phyloP scores from a whole-genome alignment of 306 rosid genomes.

The Biancaea sappan region DNA sequence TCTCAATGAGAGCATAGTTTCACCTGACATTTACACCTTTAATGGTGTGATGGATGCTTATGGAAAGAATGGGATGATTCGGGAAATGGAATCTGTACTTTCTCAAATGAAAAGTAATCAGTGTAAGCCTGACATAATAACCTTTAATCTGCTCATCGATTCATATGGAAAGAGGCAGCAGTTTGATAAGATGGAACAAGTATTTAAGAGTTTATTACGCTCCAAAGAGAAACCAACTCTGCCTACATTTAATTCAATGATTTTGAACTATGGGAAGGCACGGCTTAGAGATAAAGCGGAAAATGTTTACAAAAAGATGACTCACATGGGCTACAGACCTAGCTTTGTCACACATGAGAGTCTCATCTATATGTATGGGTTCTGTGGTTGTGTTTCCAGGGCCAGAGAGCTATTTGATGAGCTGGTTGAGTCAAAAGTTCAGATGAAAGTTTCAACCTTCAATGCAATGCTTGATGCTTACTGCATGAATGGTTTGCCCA shows the following conservation, averaged over 20 bases:
- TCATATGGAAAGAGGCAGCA: slow-evolving; percentile 91
- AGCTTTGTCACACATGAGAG: slow-evolving; percentile 84
- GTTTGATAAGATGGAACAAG: slow-evolving; percentile 95
- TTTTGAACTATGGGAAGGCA: slow-evolving; percentile 91
- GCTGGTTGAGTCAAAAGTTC: slow-evolving; percentile 60
- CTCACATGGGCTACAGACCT: slow-evolving; percentile 69
- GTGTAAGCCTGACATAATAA: slow-evolving; percentile 79
- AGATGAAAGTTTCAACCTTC: slow-evolving; percentile 69
- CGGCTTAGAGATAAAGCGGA: slow-evolving; percentile 76
- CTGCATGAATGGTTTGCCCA: slow-evolving; percentile 82
- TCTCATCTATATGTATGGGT: slow-evolving; percentile 77
- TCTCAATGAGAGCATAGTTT: slow-evolving; percentile 75
- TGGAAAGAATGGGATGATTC: slow-evolving; percentile 84
- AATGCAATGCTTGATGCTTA: slow-evolving; percentile 93
- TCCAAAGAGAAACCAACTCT: slow-evolving; percentile 83
- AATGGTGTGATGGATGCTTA: slow-evolving; percentile 98
- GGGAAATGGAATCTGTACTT: slow-evolving; percentile 85
- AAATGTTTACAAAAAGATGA: slow-evolving; percentile 57
- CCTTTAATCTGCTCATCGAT: slow-evolving; percentile 83
- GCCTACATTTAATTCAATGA: slow-evolving; percentile 94
- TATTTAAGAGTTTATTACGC: slow-evolving; percentile 72
- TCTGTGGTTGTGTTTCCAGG: slow-evolving; percentile 72
- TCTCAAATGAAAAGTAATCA: slow-evolving; percentile 75
- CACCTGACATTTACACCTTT: slow-evolving; percentile 75
- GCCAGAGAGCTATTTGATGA: slow-evolving; percentile 75